These are phyloP conservation scores for Penicillium sp. DNA, from an alignment of 2,329 filamentous ascomycete genomes.

Conservation along the genomic window DNA sequence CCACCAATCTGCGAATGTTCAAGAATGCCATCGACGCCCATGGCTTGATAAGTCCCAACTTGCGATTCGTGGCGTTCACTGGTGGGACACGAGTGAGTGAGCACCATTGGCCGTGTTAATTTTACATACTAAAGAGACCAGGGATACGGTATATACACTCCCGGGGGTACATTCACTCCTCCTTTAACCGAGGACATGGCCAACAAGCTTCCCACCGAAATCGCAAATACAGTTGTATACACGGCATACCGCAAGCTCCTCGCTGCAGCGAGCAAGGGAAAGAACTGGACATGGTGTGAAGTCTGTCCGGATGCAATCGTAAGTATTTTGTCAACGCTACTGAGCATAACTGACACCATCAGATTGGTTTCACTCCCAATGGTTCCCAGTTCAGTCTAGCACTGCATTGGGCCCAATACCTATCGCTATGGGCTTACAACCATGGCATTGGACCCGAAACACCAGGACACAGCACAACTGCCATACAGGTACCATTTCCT, in stretches of 20 bases:
- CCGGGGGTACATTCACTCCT: slow-evolving; percentile 29
- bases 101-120: not conserved
- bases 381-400: slow-evolving; percentile 30
- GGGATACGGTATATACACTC: slow-evolving; percentile 26
- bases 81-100: slow-evolving; percentile 27
- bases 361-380: slow-evolving; percentile 32
- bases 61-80: slow-evolving; percentile 35
- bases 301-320: slow-evolving; percentile 33
- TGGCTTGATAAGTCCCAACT: slow-evolving; percentile 26
- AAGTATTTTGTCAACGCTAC: not conserved
- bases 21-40: slow-evolving; percentile 38
- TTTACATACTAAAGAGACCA: not conserved
- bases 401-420: slow-evolving; percentile 31
- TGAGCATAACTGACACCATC: not conserved
- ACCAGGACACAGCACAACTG: not conserved
- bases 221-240: slow-evolving; percentile 34
- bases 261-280: slow-evolving; percentile 19
- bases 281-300: slow-evolving; percentile 37
- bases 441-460: slow-evolving; percentile 15
- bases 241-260: slow-evolving; percentile 26
- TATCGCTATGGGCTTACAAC: slow-evolving; percentile 31
- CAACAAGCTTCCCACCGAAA: slow-evolving; percentile 27
- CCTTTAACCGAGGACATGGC: slow-evolving; percentile 32
- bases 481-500: slow-evolving; percentile 25
- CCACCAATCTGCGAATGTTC: slow-evolving; percentile 35